Evolutionary conservation across 2,329 filamentous ascomycete species (phyloP), one percentile per base, ranked within the genome.

Genomic region (Trichoderma sp.): DNA sequence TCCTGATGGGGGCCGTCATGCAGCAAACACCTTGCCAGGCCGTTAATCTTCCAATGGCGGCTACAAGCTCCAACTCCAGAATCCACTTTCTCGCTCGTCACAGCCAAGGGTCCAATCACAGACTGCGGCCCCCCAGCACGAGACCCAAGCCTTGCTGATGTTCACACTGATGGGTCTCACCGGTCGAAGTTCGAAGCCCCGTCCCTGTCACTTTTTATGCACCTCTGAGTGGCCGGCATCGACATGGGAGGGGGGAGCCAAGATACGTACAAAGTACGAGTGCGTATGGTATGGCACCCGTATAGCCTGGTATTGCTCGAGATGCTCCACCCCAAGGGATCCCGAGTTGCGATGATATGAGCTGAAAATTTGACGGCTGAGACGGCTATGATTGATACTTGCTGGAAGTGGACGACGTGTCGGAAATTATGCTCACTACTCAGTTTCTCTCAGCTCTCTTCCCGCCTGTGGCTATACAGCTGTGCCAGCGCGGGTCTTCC

Each of bases 141-240:
- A 65, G 60, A 66, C 67, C 67, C 32, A 46, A 61, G 66, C 49
- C 66, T 61, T 59, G 58, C 63, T 66, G 39, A 66, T 66, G 58
- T 37, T 68, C 49, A 49, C 34, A 49, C 34, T 49, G 56, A 55
- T 54, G 64, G 55, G 54, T 56, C 55, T 69, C 63, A 67, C 63
- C 68, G 68, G 68, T 69, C 61, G 63, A 69, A 24, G 30, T 60
- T 67, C 55, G 37, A 43, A 67, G 55, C 68, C 68, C 63, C 32
- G 68, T 69, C 68, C 63, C 61, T 69, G 52, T 59, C 54, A 28
- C 52, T 21, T 24, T 24, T 43, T 18, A 58, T 51, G 43, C 65
- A 46, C 30, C 32, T 43, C 8, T 58, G 32, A 60, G 55, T 67
- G 56, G 65, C 55, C 52, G 32, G 5, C 16, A 11, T 49, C 18